These are phyloP conservation scores for Artemisia argyi DNA, from an alignment of 129 eudicot genomes.

Conservation along the genomic window DNA sequence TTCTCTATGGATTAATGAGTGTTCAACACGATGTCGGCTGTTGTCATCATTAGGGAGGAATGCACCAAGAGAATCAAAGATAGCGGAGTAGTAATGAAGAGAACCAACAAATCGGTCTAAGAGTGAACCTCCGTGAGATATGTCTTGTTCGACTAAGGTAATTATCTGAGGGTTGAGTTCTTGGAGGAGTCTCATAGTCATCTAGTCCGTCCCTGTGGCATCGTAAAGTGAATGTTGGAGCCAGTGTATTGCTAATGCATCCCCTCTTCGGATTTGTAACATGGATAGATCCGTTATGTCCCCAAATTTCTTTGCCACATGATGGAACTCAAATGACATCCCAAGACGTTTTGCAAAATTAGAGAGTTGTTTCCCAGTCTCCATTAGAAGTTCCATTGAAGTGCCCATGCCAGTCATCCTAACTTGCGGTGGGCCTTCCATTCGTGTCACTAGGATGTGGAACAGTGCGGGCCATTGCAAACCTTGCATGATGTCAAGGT, in stretches of 20 bases:
- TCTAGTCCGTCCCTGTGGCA: constrained; percentile 80
- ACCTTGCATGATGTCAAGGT: constrained; percentile 91
- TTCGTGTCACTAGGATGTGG: constrained; percentile 70
- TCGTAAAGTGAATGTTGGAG: constrained; percentile 79
- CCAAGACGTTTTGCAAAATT: constrained; percentile 80
- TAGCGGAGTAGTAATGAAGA: constrained; percentile 74
- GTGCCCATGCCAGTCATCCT: constrained; percentile 78
- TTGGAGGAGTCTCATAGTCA: constrained; percentile 67
- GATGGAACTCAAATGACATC: constrained; percentile 71
- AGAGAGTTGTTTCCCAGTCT: constrained; percentile 74
- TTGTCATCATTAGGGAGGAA: constrained; percentile 53
- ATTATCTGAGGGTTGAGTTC: constrained; percentile 58
- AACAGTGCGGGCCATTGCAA: constrained; percentile 88
- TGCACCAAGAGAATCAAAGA: constrained; percentile 75
- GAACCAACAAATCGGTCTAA: constrained; percentile 82
- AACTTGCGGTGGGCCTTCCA: constrained; percentile 80
- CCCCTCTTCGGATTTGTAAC: constrained; percentile 56
- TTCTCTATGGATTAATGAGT: constrained; percentile 58
- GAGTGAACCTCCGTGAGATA: constrained; percentile 71
- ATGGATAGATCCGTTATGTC: constrained; percentile 37
- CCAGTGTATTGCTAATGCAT: constrained; percentile 76
- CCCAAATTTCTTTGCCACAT: constrained; percentile 50
- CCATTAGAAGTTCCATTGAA: constrained; percentile 51
- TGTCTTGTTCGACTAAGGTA: constrained; percentile 79
- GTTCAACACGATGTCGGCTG: constrained; percentile 53